Conservation (phyloP, 352 stramenopile species). For the Phytophthora tentaculata region DNA sequence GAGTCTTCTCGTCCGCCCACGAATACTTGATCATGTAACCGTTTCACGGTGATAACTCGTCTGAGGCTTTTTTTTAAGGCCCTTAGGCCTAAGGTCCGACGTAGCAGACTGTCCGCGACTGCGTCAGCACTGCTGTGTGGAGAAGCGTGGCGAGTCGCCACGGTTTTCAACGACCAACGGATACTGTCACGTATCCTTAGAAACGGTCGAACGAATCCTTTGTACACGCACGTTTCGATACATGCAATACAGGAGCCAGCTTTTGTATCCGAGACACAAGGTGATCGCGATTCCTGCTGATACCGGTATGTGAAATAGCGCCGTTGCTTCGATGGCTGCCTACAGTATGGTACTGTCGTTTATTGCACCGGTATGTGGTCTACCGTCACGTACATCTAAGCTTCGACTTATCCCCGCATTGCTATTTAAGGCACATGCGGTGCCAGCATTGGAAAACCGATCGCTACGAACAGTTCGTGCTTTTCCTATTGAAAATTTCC, state of each 20-base stretch:
- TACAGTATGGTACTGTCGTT: no score
- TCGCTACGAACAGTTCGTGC: not conserved
- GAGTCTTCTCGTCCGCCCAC: not conserved
- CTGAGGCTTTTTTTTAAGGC: constrained; percentile 6
- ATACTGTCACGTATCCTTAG: not conserved
- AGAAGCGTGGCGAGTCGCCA: no score
- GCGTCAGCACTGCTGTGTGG: no score
- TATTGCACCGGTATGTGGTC: no score
- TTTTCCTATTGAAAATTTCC: not conserved
- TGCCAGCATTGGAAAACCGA: not conserved
- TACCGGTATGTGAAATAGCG: no score
- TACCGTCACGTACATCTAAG: no score
- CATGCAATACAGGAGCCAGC: no score
- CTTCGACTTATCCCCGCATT: not conserved
- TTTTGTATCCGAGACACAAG: no score
- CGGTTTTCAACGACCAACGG: not conserved
- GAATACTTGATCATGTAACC: not conserved
- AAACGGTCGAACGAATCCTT: not conserved
- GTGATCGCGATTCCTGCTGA: no score
- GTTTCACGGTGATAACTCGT: not conserved
- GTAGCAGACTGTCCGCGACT: not conserved
- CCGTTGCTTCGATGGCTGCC: no score
- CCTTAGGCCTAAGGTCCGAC: constrained; percentile 1
- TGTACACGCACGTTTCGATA: no score
- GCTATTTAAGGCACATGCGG: not conserved